Base-by-base conservation (phyloP, 257 asterid genomes). In the Datura wrightii region DNA sequence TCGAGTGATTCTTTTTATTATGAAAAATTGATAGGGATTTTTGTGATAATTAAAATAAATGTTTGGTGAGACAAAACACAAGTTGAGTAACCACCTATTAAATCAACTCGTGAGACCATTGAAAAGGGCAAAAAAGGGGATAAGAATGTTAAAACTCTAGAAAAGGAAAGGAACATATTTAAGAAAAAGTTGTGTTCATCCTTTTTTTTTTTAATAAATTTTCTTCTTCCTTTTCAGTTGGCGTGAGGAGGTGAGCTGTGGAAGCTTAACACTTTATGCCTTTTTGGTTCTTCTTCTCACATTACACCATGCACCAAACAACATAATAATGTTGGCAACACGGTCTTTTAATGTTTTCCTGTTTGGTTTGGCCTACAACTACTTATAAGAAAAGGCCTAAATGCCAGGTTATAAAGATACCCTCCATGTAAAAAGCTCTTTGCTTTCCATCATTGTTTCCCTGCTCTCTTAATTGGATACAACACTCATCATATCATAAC, bases 361-460 rank as follows among this genome's bases (percentile, higher is more conserved):
- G 56, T 48, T 48, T 48, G 81, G 81, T 19, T 78, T 50, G 63
- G 82, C 82, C 82, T 78, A 78, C 82, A 52, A 78, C 63, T 50
- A 78, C 63, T 78, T 86, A 85, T 69, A 39, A 69, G 31, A 24
- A 24, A 24, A 24, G 31, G 37, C 69, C 85, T 76, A 6, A 58
- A 36, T 74, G 89, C 86, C 91, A 87, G 91, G 63, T 85, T 80
- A 90, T 83, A 88, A 83, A 85, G 83, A 56, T 41, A 54, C 79
- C 52, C 82, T 46, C 52, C 4, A 24, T 83, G 1, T 13, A n/a
- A 10, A 70, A 15, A 46, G 56, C 56, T 39, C 36, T 37, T 39
- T 5, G 0, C 16, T 50, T 79, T 67, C 66, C 88, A 89, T 89
- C 84, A 89, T 88, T 86, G 81, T 67, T 58, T 82, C 86, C 82